These are phyloP conservation scores for Arthrinium puccinioides DNA, from an alignment of 2,329 filamentous ascomycete genomes.

Conservation along the genomic window DNA sequence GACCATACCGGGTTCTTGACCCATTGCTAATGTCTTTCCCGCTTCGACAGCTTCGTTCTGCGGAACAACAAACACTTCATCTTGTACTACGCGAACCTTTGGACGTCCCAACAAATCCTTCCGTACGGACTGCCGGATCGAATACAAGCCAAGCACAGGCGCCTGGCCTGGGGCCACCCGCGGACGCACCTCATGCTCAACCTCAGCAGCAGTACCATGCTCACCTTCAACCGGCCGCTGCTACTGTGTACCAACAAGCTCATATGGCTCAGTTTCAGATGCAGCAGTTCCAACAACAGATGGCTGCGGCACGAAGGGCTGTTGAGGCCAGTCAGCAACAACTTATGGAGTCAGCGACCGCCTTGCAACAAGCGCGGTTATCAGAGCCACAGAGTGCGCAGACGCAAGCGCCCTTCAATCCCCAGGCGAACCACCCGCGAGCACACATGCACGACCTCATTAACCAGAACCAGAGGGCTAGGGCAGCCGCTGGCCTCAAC, in stretches of 20 bases:
- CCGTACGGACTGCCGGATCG: conserved; percentile 7
- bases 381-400: too few species aligned
- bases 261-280: background rate
- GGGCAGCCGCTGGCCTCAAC: conserved; percentile 31
- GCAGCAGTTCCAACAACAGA: too few species aligned
- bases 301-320: too few species aligned
- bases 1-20: background rate
- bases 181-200: conserved; percentile 8
- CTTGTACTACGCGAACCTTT: conserved; percentile 23
- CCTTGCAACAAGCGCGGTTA: too few species aligned
- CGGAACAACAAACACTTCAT: conserved; percentile 22
- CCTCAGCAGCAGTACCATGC: too few species aligned
- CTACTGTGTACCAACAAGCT: conserved; percentile 6
- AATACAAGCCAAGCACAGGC: too few species aligned
- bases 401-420: too few species aligned
- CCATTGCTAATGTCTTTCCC: background rate
- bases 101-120: conserved; percentile 11
- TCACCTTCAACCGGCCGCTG: too few species aligned
- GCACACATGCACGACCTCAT: conserved; percentile 25
- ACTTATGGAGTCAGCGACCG: too few species aligned
- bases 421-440: too few species aligned
- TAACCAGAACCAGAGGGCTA: conserved; percentile 34
- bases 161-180: conserved; percentile 9
- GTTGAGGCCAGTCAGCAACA: too few species aligned
- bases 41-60: conserved; percentile 1